These are phyloP conservation scores for Pseudogymnoascus sp. DNA, from an alignment of 2,329 filamentous ascomycete species.

Conservation along the genomic window DNA sequence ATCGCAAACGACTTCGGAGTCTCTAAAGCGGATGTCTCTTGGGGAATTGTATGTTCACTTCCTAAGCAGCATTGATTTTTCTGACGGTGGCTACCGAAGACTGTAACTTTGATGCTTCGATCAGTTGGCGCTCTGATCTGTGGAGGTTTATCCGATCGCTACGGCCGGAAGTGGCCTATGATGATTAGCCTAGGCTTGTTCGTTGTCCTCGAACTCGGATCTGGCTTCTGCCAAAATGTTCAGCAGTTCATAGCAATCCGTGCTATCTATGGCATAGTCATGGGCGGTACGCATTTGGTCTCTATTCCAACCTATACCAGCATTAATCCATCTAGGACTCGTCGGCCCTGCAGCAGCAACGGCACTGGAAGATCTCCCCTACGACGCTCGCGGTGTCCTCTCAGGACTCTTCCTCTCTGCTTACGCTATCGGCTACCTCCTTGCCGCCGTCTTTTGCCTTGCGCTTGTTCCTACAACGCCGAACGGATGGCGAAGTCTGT, in stretches of 20 bases:
- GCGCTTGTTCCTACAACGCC: conserved; percentile 66
- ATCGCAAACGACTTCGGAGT: conserved; percentile 27
- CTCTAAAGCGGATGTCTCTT: conserved; percentile 4
- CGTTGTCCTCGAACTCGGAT: conserved; percentile 56
- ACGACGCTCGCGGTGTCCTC: conserved; percentile 23
- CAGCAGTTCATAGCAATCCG: conserved; percentile 60
- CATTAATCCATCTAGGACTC: background rate
- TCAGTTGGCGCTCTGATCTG: conserved; percentile 69
- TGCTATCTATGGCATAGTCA: conserved; percentile 68
- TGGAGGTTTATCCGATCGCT: conserved; percentile 57
- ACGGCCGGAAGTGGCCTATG: conserved; percentile 62
- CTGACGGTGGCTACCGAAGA: conserved; percentile 14
- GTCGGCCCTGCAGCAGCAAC: conserved; percentile 66
- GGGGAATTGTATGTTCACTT: conserved; percentile 3
- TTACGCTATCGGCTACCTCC: conserved; percentile 23
- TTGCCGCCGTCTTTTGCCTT: conserved; percentile 44
- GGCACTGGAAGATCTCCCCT: conserved; percentile 53
- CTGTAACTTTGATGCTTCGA: conserved; percentile 54
- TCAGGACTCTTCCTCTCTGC: conserved; percentile 25
- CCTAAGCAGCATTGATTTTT: background rate
- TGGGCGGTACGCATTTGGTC: conserved; percentile 62
- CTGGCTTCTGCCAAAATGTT: conserved; percentile 20
- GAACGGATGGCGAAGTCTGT: conserved; percentile 72
- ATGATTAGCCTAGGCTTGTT: conserved; percentile 65
- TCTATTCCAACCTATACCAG: background rate